Percentiles rank a stretch among this genome's conserved stretches.
These are phyloP conservation scores for Aspergillus flavus DNA, from an alignment of 2,329 filamentous ascomycete genomes.

Conservation along the genomic window DNA sequence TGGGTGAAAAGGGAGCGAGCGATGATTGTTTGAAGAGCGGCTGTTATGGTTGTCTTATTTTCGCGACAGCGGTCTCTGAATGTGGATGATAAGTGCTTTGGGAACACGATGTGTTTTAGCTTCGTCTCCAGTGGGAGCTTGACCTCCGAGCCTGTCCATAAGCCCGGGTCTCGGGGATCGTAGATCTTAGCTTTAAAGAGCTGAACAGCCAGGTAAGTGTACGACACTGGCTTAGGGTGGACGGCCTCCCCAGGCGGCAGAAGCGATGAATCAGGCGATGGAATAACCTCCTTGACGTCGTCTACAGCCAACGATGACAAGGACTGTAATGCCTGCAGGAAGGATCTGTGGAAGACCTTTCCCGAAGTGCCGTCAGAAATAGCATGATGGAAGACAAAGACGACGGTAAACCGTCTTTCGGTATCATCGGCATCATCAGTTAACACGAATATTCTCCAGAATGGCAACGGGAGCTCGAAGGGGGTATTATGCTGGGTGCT, in stretches of 20 bases:
- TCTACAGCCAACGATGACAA: constrained; percentile 12
- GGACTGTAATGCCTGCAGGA: constrained; percentile 40
- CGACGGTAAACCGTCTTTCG: constrained; percentile 41
- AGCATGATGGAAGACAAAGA: constrained; percentile 53
- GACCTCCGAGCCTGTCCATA: constrained; percentile 41
- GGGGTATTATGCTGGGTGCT: constrained; percentile 45
- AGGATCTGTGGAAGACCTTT: constrained; percentile 48
- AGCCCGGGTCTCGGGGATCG: constrained; percentile 28
- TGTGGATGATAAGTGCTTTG: constrained; percentile 28
- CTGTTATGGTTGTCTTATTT: constrained; percentile 46
- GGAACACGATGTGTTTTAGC: constrained; percentile 36
- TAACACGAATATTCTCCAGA: constrained; percentile 50
- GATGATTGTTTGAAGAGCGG: constrained; percentile 41
- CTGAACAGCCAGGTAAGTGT: constrained; percentile 36
- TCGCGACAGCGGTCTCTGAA: constrained; percentile 38
- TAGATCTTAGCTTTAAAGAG: constrained; percentile 39
- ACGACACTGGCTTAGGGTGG: constrained; percentile 43
- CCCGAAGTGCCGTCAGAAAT: constrained; percentile 51
- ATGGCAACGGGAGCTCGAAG: constrained; percentile 41
- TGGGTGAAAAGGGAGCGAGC: constrained; percentile 42
- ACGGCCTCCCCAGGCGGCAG: constrained; percentile 45
- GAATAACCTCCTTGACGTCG: constrained; percentile 25
- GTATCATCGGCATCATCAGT: constrained; percentile 21
- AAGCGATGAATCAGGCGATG: constrained; percentile 33
- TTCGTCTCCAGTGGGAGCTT: constrained; percentile 26